phyloP scores from a whole-genome alignment of 2,329 filamentous ascomycete genomes.

The Pleurostoma richardsiae region DNA sequence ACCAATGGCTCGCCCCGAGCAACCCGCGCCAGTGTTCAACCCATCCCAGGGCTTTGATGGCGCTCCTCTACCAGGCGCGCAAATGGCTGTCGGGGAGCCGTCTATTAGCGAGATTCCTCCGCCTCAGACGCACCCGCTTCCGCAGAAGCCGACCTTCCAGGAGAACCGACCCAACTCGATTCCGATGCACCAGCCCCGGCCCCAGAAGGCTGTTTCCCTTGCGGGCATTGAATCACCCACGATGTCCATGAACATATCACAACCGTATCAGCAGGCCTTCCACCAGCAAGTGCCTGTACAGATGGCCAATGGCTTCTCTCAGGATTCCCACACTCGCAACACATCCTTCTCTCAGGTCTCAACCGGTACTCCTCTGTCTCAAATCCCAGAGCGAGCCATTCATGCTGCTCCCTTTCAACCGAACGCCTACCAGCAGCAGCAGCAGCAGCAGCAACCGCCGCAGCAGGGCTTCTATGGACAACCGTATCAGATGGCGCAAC shows the following conservation, averaged over 20 bases:
- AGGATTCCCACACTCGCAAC: slow-evolving; percentile 61
- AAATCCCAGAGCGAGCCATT: slow-evolving; percentile 88
- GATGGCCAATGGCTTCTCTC: slow-evolving; percentile 50
- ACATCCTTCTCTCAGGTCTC: slow-evolving; percentile 67
- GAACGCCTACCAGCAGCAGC: slow-evolving; percentile 60
- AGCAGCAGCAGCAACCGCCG: slow-evolving; percentile 59
- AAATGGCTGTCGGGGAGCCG: slow-evolving; percentile 21
- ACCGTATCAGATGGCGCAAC: slow-evolving; percentile 53
- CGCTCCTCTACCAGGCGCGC: slow-evolving; percentile 9
- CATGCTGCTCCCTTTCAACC: slow-evolving; percentile 89
- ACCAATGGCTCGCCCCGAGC: slow-evolving; percentile 41
- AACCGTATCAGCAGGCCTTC: slow-evolving; percentile 72
- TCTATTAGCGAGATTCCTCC: slow-evolving; percentile 49
- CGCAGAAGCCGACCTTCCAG: slow-evolving; percentile 52
- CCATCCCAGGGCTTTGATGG: slow-evolving; percentile 15
- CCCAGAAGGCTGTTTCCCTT: slow-evolving; percentile 90
- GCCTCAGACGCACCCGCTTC: slow-evolving; percentile 53
- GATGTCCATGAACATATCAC: slow-evolving; percentile 40
- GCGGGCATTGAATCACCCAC: slow-evolving; percentile 86
- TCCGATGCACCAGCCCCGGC: slow-evolving; percentile 90
- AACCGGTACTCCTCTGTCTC: slow-evolving; percentile 76
- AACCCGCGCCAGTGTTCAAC: slow-evolving; percentile 12
- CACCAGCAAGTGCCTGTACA: slow-evolving; percentile 89
- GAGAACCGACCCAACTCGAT: slow-evolving; percentile 48
- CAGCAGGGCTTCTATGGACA: slow-evolving; percentile 55